Evolutionary conservation across 768 basidiomycete genomes (phyloP).

Genomic region (Phallus indusiatus): DNA sequence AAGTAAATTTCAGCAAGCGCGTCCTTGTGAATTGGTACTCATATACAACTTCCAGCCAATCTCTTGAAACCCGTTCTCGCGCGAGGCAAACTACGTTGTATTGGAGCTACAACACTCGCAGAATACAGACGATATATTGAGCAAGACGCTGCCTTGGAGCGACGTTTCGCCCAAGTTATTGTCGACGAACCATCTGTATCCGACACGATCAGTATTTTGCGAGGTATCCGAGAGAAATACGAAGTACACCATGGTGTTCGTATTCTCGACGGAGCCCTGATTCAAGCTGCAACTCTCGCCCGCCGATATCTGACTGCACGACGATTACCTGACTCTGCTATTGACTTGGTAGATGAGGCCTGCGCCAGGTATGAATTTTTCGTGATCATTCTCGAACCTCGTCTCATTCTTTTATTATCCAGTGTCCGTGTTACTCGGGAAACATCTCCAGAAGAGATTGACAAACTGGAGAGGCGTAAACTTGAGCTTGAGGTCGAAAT

Average conservation of each 20-base stretch:
- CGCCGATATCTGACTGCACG: constrained; percentile 85
- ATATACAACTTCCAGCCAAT: constrained; percentile 36
- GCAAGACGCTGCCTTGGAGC: constrained; percentile 83
- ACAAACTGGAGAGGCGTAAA: constrained; percentile 79
- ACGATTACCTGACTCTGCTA: constrained; percentile 75
- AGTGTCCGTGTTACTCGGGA: constrained; percentile 88
- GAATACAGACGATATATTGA: constrained; percentile 94
- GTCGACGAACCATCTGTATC: constrained; percentile 86
- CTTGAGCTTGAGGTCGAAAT: constrained; percentile 92
- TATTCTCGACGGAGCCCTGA: constrained; percentile 81
- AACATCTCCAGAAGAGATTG: constrained; percentile 89
- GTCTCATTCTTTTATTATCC: not conserved
- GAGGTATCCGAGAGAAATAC: constrained; percentile 91
- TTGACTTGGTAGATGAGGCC: constrained; percentile 89
- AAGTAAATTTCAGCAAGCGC: not conserved
- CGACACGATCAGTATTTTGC: constrained; percentile 87
- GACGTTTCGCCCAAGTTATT: constrained; percentile 87
- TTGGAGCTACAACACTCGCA: constrained; percentile 86
- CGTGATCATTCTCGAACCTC: not conserved
- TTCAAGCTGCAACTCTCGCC: constrained; percentile 83
- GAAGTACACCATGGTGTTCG: constrained; percentile 87
- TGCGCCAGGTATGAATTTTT: constrained; percentile 60
- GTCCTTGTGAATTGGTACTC: not conserved
- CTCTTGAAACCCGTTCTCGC: constrained; percentile 88
- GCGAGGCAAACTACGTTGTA: constrained; percentile 65